These are phyloP conservation scores for Wickerhamiella galacta DNA, from an alignment of 805 yeast genomes.

Conservation along the genomic window DNA sequence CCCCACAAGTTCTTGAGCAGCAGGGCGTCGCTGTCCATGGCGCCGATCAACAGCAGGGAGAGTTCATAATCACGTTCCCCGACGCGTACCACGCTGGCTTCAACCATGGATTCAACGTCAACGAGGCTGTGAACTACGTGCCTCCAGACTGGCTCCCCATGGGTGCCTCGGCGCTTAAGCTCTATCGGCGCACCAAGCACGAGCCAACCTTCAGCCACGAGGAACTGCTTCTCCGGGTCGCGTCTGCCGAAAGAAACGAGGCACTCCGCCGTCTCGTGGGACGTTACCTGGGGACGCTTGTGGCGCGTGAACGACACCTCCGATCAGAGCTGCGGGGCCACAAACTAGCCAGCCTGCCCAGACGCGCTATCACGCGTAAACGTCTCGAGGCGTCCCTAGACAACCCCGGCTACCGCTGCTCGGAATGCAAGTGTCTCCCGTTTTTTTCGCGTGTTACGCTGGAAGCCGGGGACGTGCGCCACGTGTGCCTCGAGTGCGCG, in stretches of 20 bases:
- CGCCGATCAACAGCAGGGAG: slow-evolving; percentile 65
- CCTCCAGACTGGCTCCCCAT: slow-evolving; percentile 25
- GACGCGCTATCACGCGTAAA: not conserved
- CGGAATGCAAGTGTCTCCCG: slow-evolving; percentile 4
- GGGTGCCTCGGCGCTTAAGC: slow-evolving; percentile 18
- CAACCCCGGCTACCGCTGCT: slow-evolving; percentile 2
- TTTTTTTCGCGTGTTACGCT: slow-evolving; percentile 3
- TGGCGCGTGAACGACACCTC: slow-evolving; percentile 4
- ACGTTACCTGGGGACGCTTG: slow-evolving; percentile 7
- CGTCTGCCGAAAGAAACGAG: slow-evolving; percentile 7
- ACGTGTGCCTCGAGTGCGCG: slow-evolving; percentile 1
- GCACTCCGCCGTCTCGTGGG: slow-evolving; percentile 14
- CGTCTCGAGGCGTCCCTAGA: not conserved
- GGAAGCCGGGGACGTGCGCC: not conserved
- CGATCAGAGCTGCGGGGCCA: not conserved
- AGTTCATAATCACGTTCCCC: slow-evolving; percentile 72
- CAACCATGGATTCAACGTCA: slow-evolving; percentile 59
- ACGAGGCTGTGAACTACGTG: slow-evolving; percentile 27
- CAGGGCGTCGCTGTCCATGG: slow-evolving; percentile 32
- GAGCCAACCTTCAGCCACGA: slow-evolving; percentile 25
- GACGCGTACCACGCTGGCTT: slow-evolving; percentile 85
- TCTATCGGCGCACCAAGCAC: slow-evolving; percentile 17
- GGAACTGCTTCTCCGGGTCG: slow-evolving; percentile 16
- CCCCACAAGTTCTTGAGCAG: slow-evolving; percentile 41
- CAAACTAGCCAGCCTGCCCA: not conserved